phyloP scores from a whole-genome alignment of 257 asterid genomes.

The Solanum arcanum region DNA sequence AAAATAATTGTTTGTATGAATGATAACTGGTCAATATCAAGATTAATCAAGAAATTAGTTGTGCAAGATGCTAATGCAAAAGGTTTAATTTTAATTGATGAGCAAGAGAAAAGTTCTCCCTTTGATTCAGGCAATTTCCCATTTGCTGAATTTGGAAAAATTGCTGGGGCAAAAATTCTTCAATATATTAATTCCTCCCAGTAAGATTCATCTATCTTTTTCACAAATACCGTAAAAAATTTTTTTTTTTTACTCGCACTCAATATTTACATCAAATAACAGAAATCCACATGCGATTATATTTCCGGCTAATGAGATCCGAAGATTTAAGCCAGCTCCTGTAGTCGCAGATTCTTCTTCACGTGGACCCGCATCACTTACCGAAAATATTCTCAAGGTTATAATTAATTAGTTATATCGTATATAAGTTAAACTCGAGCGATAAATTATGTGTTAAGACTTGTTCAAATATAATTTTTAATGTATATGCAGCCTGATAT shows the following conservation, averaged over 20 bases:
- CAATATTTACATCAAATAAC: neutral
- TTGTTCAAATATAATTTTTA: neutral
- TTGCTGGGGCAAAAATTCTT: constrained; percentile 30
- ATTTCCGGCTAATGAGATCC: constrained; percentile 32
- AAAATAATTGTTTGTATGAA: constrained; percentile 56
- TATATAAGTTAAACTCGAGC: neutral
- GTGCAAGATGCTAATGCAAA: constrained; percentile 50
- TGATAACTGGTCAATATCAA: constrained; percentile 27
- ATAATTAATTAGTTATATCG: neutral
- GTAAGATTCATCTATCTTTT: constrained; percentile 11
- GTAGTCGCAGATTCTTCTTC: constrained; percentile 60
- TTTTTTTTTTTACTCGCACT: neutral
- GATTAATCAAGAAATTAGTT: constrained; percentile 42
- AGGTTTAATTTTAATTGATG: constrained; percentile 51
- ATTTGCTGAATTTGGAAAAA: constrained; percentile 36
- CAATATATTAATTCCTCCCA: constrained; percentile 48
- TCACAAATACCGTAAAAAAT: neutral
- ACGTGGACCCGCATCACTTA: constrained; percentile 55
- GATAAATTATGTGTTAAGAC: neutral
- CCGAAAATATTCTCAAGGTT: constrained; percentile 68
- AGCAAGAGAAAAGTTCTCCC: constrained; percentile 18
- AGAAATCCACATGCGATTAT: constrained; percentile 58
- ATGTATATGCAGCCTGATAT: constrained; percentile 50
- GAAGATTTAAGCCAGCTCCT: constrained; percentile 45
- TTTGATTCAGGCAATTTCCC: constrained; percentile 57